A percentile compares a stretch with the other conserved stretches of the same genome.
phyloP scores from a whole-genome alignment of 495 filamentous ascomycete genomes.

The Xylaria cubensis region DNA sequence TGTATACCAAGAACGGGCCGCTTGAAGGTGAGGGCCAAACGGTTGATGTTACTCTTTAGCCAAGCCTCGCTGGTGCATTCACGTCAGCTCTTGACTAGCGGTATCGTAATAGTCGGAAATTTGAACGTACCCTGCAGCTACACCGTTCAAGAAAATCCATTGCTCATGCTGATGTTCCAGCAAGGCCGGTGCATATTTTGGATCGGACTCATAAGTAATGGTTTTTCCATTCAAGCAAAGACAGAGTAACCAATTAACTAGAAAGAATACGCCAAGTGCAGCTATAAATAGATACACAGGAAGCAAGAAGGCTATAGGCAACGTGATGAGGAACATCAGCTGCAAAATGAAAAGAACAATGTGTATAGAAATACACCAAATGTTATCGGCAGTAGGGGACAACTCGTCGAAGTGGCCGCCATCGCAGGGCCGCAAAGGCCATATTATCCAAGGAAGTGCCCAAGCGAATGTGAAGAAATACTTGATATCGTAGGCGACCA shows the following conservation, averaged over 20 bases:
- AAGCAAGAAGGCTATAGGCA: slow-evolving; percentile 55
- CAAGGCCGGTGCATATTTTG: slow-evolving; percentile 49
- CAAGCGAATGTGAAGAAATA: slow-evolving; percentile 59
- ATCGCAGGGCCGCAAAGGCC: slow-evolving; percentile 56
- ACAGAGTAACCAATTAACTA: slow-evolving; percentile 58
- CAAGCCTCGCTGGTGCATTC: slow-evolving; percentile 54
- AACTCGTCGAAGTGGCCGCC: slow-evolving; percentile 65
- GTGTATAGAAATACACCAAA: slow-evolving; percentile 59
- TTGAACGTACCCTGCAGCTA: slow-evolving; percentile 61
- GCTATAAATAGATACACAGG: slow-evolving; percentile 56
- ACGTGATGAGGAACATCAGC: slow-evolving; percentile 51
- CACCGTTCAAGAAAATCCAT: slow-evolving; percentile 80
- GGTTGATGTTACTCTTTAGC: slow-evolving; percentile 73
- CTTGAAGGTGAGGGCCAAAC: slow-evolving; percentile 75
- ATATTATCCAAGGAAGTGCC: slow-evolving; percentile 59
- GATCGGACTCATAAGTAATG: slow-evolving; percentile 50
- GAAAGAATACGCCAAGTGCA: slow-evolving; percentile 44
- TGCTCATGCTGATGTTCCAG: slow-evolving; percentile 63
- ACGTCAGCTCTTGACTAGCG: neutral
- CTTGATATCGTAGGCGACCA: slow-evolving; percentile 61
- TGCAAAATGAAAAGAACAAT: slow-evolving; percentile 59
- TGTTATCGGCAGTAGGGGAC: slow-evolving; percentile 56
- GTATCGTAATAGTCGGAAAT: neutral
- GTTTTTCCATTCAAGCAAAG: slow-evolving; percentile 56
- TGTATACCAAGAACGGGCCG: slow-evolving; percentile 81